Evolutionary conservation across 176 grass and related monocot genomes (phyloP), one percentile per base, ranked within the genome.

Genomic region (Chloris gayana): DNA sequence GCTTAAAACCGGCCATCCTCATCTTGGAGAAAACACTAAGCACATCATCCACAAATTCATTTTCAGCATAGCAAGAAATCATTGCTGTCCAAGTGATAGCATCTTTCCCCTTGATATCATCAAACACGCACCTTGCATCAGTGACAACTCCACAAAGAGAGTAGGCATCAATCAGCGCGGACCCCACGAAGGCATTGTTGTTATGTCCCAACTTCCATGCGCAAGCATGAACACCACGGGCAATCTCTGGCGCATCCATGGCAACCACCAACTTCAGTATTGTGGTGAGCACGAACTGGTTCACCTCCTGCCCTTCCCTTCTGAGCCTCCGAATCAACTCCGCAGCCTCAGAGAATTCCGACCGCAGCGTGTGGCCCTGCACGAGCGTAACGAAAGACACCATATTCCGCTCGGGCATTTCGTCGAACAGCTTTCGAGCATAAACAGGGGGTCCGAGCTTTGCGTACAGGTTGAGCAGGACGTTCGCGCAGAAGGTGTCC

Each of bases 1-100:
- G 59, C 60, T 67, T 78, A 29, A 14, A 46, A 66, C 62, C 74
- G 14, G 29, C 29, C 47, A 67, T 34, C 68, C 80, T 83, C 86
- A 83, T 88, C 39, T 67, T 77, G 37, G 74, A 72, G 80, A 88
- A 88, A 59, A 65, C 30, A 70, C 35, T 19, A 83, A 83, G 49
- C 0, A 74, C 38, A 7, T 67, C 54, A 59, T 78, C 80, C 1
- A 74, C 67, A 22, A 22, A 67, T 12, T 78, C 75, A 67, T 87
- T 87, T 66, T 73, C 67, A 37, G 80, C 65, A 31, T 88, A 88
- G 67, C 86, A 88, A 59, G 86, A 88, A 73, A 88, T 37, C 74
- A 88, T 79, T 0, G 74, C 68, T 19, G 80, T 83, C 86, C 86
- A 88, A 14, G 75, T 76, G 70, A 84, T 69, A 42, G 12, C 51